Evolutionary conservation across 2,329 filamentous ascomycete genomes (phyloP), one percentile per base, ranked within the genome.

Genomic region (Beauveria sp.): DNA sequence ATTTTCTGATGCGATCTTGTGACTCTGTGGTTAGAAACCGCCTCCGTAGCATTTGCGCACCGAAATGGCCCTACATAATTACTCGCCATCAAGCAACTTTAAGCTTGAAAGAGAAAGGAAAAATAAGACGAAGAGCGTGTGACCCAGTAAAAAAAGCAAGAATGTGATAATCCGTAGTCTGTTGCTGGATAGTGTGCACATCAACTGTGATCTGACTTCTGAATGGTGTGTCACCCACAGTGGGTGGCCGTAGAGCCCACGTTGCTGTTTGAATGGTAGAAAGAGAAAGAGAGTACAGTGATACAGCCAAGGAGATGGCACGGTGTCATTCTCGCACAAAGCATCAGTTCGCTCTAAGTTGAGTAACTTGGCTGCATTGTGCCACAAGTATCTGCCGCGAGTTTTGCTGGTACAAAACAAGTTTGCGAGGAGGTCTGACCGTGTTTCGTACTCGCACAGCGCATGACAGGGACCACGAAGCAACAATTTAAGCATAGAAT

Each of bases 401-500:
- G 31, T 24, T 55, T 24, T 55, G 6, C n/a, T n/a, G 9, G 20
- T 24, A 24, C 43, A 46, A 26, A 57, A 14, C 12, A 38, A 38
- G 24, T 24, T 40, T 24, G 24, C 9, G 22, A 42, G 31, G 43
- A 28, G 55, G 24, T 28, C 43, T 26, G 20, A 20, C 53, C 12
- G 26, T 26, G 46, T 26, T 50, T 60, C 57, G 57, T 52, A 60
- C 48, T 60, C 57, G 48, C 38, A 51, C 24, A n/a, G 14, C 38
- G n/a, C 48, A 43, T 24, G 46, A 38, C 57, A 43, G n/a, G 57
- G 49, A 46, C 24, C 3, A 26, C 26, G 20, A 7, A 18, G n/a
- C 49, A 24, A 53, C 24, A 46, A 52, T 53, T 60, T 60, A 60
- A 60, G 57, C 57, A 60, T 60, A 60, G 49, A 40, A 49, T 60